Base-by-base conservation (phyloP, 441 rosid species). In the Euphorbia celastroides region DNA sequence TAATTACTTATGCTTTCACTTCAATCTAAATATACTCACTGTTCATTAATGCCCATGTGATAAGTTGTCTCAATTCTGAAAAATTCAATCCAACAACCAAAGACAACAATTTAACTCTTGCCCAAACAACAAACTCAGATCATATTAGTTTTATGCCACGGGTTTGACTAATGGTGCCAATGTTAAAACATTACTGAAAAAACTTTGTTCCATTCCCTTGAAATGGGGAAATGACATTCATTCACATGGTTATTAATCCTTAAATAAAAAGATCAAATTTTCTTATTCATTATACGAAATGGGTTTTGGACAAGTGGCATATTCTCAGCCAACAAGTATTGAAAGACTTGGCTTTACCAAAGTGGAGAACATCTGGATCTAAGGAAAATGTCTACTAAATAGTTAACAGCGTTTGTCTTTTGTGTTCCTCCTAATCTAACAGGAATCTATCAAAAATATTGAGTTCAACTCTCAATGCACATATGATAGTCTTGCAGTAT, bases 21-120 rank as follows among this genome's bases (percentile, higher is more conserved):
- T 44, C 26, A 63, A 36, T 7, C 23, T 1, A 61, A n/a, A 20
- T 23, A 56, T 30, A 56, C 34, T 31, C 17, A 36, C 34, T 25
- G 58, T 22, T 19, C 48, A 61, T 56, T 26, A 44, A 66, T 9
- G 14, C 65, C 80, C 89, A 87, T 83, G 92, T 83, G 92, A 70
- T 77, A 82, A 83, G 88, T 84, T 83, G 85, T 51, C 56, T 51
- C 2, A 19, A 51, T 68, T 80, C 16, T 38, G 62, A 67, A 50
- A 17, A 36, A 17, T 46, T 68, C 41, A 67, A 66, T 57, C 63
- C 57, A 48, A 71, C 31, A 36, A 80, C 23, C 69, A 46, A 67
- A 57, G 72, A 65, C 78, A 68, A 41, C 0, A 27, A 25, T 71
- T 52, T 16, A 69, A 46, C 56, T 72, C 78, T 68, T 62, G 57